Percentiles rank a stretch among this genome's conserved stretches.
phyloP scores from a whole-genome alignment of 2,329 filamentous ascomycete species.

The Botryotinia convoluta region DNA sequence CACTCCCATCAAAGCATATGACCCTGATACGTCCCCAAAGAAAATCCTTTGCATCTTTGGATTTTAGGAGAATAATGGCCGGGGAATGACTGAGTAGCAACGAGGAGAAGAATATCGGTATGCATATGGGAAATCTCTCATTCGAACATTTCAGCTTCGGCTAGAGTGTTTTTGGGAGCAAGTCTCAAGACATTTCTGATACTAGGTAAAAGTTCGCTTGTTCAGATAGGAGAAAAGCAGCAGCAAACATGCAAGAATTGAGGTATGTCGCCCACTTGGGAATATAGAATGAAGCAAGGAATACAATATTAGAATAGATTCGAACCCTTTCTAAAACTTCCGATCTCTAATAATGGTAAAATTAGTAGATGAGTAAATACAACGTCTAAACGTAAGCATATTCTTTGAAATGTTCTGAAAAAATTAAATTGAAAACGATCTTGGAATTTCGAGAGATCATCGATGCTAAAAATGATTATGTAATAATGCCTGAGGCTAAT shows the following conservation, averaged over 20 bases:
- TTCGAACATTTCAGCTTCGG: neutral
- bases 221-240: neutral
- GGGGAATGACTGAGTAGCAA: neutral
- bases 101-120: neutral
- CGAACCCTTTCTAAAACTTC: too few species aligned
- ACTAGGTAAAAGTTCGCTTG: neutral
- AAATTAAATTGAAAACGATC: neutral
- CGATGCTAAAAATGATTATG: neutral
- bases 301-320: neutral
- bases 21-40: neutral
- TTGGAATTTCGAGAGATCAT: neutral
- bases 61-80: neutral
- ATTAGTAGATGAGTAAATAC: neutral
- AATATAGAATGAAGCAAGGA: neutral
- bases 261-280: neutral
- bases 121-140: too few species aligned
- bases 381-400: neutral
- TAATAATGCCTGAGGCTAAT: slow-evolving; percentile 2
- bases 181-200: neutral
- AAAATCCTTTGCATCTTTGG: neutral
- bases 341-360: too few species aligned
- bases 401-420: neutral
- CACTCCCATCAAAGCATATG: neutral
- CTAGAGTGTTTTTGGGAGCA: too few species aligned
- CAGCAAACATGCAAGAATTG: neutral